Evolutionary conservation across 768 basidiomycete genomes (phyloP), one percentile per base, ranked within the genome.

Genomic region (Trametes cingulata): DNA sequence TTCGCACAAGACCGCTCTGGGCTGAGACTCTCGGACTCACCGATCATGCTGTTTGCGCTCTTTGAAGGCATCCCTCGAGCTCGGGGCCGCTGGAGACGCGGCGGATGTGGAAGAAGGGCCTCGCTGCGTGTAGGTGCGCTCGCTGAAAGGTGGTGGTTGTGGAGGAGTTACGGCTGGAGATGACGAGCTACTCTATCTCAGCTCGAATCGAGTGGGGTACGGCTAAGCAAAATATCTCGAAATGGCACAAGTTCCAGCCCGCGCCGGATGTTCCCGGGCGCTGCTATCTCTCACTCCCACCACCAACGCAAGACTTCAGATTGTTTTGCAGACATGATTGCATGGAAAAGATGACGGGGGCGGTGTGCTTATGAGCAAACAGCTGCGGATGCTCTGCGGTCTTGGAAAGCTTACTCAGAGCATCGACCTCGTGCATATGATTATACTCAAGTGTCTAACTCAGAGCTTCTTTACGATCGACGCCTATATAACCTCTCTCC

Each of bases 11-110:
- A 42, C 35, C 25, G 37, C 29, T 52, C 53, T 51, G 67, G 58
- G 64, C 51, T 57, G 52, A 51, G 20, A 35, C 35, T 58, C 36
- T 46, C 22, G 33, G 19, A 63, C 84, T 70, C 69, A 91, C 90
- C 89, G 74, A 92, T 86, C 85, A 92, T 88, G 77, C 88, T 90
- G 79, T 88, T 82, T 68, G 85, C 80, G 67, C 85, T 84, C 42
- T 58, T 15, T 85, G 78, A 76, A 75, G 80, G 77, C 88, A 90
- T 90, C 77, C 75, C 81, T 83, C 80, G 78, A 75, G 83, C 82
- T 83, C 84, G 82, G 82, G 71, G 73, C 74, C 78, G 81, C 81
- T 84, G 82, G 78, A 78, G 54, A 57, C 40, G 59, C 57, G 58
- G 66, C 62, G 35, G 40, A 36, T 36, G 33, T 43, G 24, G 40